Percentiles rank a stretch among this genome's conserved stretches.
Conservation (phyloP, 2,329 filamentous ascomycete genomes). For the Teratosphaeria pseudoeucalypti region DNA sequence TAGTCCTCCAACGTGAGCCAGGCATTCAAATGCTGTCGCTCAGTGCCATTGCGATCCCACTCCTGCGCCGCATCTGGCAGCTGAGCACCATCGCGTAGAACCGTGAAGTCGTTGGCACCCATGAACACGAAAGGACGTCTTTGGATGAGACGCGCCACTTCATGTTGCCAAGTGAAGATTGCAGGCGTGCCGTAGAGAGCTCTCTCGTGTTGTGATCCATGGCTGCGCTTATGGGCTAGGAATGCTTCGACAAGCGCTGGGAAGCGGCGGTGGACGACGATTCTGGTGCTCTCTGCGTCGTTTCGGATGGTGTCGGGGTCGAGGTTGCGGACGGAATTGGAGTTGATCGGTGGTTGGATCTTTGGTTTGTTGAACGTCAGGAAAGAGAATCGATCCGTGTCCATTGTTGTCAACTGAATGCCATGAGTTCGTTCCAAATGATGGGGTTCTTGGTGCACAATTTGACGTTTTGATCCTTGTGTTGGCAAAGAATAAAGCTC, state of each 20-base stretch:
- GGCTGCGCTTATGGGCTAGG: slow-evolving; percentile 19
- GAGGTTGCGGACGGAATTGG: slow-evolving; percentile 19
- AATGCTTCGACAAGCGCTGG: slow-evolving; percentile 16
- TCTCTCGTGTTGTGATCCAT: slow-evolving; percentile 19
- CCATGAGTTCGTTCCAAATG: background rate
- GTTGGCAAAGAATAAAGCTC: background rate
- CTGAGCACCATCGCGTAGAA: slow-evolving; percentile 16
- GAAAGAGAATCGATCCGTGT: background rate
- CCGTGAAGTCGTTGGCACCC: slow-evolving; percentile 15
- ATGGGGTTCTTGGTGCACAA: background rate
- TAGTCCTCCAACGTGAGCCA: slow-evolving; percentile 17
- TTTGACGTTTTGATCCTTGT: background rate
- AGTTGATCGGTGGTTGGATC: slow-evolving; percentile 12
- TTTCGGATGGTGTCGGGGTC: slow-evolving; percentile 5
- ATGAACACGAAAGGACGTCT: slow-evolving; percentile 23
- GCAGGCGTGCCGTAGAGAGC: slow-evolving; percentile 13
- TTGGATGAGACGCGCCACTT: slow-evolving; percentile 18
- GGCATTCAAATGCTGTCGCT: slow-evolving; percentile 14
- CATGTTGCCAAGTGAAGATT: slow-evolving; percentile 11
- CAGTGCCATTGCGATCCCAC: slow-evolving; percentile 16
- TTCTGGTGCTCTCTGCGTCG: slow-evolving; percentile 17
- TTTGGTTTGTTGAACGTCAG: background rate
- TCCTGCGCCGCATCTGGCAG: slow-evolving; percentile 5
- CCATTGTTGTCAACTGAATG: background rate
- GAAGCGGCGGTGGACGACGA: slow-evolving; percentile 21